phyloP scores from a whole-genome alignment of 108 stramenopile genomes.

The Cyclostephanos invisitatus region DNA sequence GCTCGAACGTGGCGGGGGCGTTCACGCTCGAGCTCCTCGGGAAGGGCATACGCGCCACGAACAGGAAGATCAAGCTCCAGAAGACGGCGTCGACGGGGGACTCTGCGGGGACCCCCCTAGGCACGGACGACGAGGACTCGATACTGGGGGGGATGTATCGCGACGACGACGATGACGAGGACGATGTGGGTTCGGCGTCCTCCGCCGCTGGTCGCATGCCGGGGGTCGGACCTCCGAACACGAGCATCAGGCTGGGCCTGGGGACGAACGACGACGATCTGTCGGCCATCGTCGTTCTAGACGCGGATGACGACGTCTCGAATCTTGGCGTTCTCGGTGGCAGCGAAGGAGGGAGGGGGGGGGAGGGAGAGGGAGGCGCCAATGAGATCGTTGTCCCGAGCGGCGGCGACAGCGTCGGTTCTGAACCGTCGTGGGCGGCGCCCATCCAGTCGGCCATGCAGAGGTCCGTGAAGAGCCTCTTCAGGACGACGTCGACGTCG shows the following conservation, averaged over 20 bases:
- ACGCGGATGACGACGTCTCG: background rate
- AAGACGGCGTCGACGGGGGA: background rate
- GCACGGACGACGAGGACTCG: conserved; percentile 39
- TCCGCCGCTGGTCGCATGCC: background rate
- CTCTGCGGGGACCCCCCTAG: background rate
- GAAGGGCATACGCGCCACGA: background rate
- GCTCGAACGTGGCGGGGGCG: conserved; percentile 24
- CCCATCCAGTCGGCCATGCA: conserved; percentile 39
- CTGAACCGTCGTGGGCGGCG: conserved; percentile 35
- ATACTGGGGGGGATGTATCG: conserved; percentile 39
- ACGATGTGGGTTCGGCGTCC: conserved; percentile 2
- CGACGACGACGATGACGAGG: conserved; percentile 3
- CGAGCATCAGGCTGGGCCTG: background rate
- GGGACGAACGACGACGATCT: background rate
- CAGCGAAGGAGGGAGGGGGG: background rate
- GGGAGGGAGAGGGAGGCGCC: background rate
- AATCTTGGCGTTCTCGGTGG: background rate
- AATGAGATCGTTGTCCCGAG: background rate
- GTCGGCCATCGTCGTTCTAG: background rate
- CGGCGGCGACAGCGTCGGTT: conserved; percentile 30
- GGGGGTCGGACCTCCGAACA: conserved; percentile 3
- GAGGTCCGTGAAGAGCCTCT: conserved; percentile 5
- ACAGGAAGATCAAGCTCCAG: conserved; percentile 15
- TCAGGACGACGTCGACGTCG: conserved; percentile 2
- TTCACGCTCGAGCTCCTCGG: conserved; percentile 43